These are phyloP conservation scores for Metschnikowia borealis DNA, from an alignment of 805 yeast genomes.

Conservation along the genomic window DNA sequence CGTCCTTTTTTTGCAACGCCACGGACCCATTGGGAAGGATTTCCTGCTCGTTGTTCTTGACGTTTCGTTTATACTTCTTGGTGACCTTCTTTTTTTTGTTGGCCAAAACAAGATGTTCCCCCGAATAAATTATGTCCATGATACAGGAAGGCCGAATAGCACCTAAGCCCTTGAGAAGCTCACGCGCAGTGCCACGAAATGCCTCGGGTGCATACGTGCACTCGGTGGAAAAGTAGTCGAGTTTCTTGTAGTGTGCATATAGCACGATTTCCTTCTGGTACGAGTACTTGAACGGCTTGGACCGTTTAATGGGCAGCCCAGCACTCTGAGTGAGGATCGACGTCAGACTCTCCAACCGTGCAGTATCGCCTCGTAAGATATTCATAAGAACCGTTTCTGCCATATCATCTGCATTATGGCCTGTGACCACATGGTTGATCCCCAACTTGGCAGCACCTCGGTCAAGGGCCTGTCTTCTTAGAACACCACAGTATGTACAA, in stretches of 20 bases:
- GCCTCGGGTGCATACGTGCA: constrained; percentile 99
- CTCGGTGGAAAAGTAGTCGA: constrained; percentile 95
- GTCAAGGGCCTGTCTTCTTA: constrained; percentile 93
- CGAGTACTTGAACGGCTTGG: constrained; percentile 93
- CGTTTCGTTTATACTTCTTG: constrained; percentile 27
- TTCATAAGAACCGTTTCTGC: constrained; percentile 98
- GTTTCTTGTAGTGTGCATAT: constrained; percentile 92
- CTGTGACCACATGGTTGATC: constrained; percentile 90
- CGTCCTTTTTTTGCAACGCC: constrained; percentile 45
- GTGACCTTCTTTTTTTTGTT: constrained; percentile 52
- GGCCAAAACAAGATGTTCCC: constrained; percentile 74
- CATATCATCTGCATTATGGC: constrained; percentile 99
- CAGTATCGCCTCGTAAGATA: constrained; percentile 90
- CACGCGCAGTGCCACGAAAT: constrained; percentile 94
- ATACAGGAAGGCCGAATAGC: constrained; percentile 89
- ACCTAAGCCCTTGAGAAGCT: constrained; percentile 84
- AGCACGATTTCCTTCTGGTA: constrained; percentile 96
- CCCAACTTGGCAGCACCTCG: constrained; percentile 88
- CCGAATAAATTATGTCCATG: constrained; percentile 89
- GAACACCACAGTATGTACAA: constrained; percentile 97
- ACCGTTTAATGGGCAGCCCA: constrained; percentile 87
- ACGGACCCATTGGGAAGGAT: constrained; percentile 62
- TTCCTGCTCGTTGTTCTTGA: constrained; percentile 40
- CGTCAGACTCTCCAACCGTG: constrained; percentile 84
- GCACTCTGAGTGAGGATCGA: constrained; percentile 76